These are phyloP conservation scores for Colletotrichum sp. DNA, from an alignment of 2,329 filamentous ascomycete genomes.

Conservation along the genomic window DNA sequence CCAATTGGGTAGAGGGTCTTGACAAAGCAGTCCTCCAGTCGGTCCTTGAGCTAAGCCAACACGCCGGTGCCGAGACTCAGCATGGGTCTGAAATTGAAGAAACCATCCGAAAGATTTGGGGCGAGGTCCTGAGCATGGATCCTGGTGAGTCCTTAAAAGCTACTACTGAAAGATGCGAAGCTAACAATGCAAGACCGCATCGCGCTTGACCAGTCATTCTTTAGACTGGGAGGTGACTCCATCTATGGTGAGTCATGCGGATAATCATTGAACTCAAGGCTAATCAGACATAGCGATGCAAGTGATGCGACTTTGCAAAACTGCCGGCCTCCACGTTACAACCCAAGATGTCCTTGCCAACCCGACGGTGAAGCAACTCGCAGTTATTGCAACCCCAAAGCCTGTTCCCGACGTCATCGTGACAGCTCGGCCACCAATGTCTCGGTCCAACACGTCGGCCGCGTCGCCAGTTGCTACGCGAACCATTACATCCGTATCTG, in stretches of 20 bases:
- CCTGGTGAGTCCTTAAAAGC: neutral
- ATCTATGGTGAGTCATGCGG: neutral
- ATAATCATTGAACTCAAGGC: neutral
- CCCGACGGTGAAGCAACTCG: neutral
- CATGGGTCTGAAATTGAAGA: neutral
- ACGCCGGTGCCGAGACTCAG: neutral
- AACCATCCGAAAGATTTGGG: slow-evolving; percentile 32
- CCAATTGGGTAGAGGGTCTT: neutral
- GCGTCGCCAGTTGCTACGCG: neutral
- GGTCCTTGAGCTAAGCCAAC: neutral
- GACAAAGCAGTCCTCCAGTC: neutral
- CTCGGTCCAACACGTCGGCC: neutral
- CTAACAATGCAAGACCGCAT: slow-evolving; percentile 33
- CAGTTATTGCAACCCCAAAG: neutral
- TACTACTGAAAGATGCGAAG: accelerated
- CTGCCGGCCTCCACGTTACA: slow-evolving; percentile 59
- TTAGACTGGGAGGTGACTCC: slow-evolving; percentile 60
- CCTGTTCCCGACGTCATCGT: neutral
- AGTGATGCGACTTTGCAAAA: slow-evolving; percentile 48
- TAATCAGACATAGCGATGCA: slow-evolving; percentile 42
- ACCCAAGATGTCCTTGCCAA: slow-evolving; percentile 18
- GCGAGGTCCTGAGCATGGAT: slow-evolving; percentile 38
- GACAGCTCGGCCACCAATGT: neutral
- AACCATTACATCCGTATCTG: neutral
- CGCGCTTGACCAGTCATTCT: slow-evolving; percentile 60